These are phyloP conservation scores for Davidsoniella virescens DNA, from an alignment of 2,329 filamentous ascomycete genomes.

Conservation along the genomic window DNA sequence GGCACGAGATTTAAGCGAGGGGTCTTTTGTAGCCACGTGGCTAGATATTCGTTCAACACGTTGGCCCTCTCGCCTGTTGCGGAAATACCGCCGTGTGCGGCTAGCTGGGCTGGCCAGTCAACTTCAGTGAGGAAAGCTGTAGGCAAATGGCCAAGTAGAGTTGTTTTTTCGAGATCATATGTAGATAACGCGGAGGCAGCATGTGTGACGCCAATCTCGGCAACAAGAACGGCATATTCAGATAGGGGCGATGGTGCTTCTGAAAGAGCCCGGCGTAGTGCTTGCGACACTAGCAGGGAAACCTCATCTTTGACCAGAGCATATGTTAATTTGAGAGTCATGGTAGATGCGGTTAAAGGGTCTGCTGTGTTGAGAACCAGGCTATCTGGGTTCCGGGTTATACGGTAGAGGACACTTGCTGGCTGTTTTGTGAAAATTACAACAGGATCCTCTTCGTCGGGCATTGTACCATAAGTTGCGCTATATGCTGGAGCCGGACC, in stretches of 20 bases:
- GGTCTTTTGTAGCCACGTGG: constrained; percentile 21
- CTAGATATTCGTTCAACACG: constrained; percentile 21
- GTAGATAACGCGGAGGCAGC: constrained; percentile 28
- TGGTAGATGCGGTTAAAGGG: constrained; percentile 19
- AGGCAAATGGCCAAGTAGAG: constrained; percentile 27
- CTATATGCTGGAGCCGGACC: constrained; percentile 53
- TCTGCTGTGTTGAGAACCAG: constrained; percentile 21
- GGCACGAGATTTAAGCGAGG: constrained; percentile 11
- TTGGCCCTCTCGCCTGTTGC: not conserved
- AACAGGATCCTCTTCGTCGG: constrained; percentile 34
- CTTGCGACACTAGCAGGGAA: constrained; percentile 29
- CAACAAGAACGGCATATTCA: constrained; percentile 31
- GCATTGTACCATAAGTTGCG: constrained; percentile 37
- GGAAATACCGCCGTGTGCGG: constrained; percentile 1
- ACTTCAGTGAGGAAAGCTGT: constrained; percentile 16
- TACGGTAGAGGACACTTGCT: constrained; percentile 64
- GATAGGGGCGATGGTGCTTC: constrained; percentile 21
- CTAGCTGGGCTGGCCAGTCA: constrained; percentile 8
- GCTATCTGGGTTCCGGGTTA: constrained; percentile 29
- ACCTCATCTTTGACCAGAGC: constrained; percentile 63
- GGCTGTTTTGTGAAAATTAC: constrained; percentile 69
- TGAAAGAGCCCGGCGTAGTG: constrained; percentile 25
- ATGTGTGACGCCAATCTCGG: constrained; percentile 28
- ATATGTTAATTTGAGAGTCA: constrained; percentile 61
- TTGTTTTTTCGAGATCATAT: constrained; percentile 38